Evolutionary conservation across 2,329 filamentous ascomycete species (phyloP).

Genomic region (Delphinella strobiligena): DNA sequence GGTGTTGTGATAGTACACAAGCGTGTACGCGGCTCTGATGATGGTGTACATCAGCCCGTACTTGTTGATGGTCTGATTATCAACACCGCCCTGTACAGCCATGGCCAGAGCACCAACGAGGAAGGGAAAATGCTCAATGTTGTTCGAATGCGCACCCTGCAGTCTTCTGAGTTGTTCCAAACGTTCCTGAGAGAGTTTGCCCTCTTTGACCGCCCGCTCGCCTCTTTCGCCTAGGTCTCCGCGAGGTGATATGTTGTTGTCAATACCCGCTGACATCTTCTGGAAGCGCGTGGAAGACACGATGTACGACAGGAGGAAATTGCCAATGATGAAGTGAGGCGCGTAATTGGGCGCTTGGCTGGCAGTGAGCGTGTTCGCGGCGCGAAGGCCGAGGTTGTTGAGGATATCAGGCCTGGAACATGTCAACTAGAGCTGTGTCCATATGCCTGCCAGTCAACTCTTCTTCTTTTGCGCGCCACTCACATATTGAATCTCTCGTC

Average conservation of each 20-base stretch:
- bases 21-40: slow-evolving; percentile 29
- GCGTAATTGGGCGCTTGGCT: slow-evolving; percentile 14
- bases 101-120: slow-evolving; percentile 28
- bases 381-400: slow-evolving; percentile 15
- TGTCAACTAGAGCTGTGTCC: too few relatives aligned
- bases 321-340: slow-evolving; percentile 24
- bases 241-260: slow-evolving; percentile 36
- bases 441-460: too few relatives aligned
- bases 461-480: too few relatives aligned
- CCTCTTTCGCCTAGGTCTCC: slow-evolving; percentile 27
- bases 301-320: slow-evolving; percentile 34
- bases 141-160: slow-evolving; percentile 36
- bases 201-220: slow-evolving; percentile 25
- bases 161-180: slow-evolving; percentile 32
- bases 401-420: slow-evolving; percentile 9
- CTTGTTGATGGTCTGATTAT: slow-evolving; percentile 24
- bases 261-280: slow-evolving; percentile 31
- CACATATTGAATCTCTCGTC: too few relatives aligned
- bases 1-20: slow-evolving; percentile 29
- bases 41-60: slow-evolving; percentile 29
- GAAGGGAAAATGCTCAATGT: slow-evolving; percentile 30
- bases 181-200: slow-evolving; percentile 31
- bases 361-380: slow-evolving; percentile 9
- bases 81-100: slow-evolving; percentile 28
- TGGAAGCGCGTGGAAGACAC: slow-evolving; percentile 31